A percentile compares a stretch with the other conserved stretches of the same genome.
These are phyloP conservation scores for Pseudomassariella vexata DNA, from an alignment of 2,329 filamentous ascomycete species.

Conservation along the genomic window DNA sequence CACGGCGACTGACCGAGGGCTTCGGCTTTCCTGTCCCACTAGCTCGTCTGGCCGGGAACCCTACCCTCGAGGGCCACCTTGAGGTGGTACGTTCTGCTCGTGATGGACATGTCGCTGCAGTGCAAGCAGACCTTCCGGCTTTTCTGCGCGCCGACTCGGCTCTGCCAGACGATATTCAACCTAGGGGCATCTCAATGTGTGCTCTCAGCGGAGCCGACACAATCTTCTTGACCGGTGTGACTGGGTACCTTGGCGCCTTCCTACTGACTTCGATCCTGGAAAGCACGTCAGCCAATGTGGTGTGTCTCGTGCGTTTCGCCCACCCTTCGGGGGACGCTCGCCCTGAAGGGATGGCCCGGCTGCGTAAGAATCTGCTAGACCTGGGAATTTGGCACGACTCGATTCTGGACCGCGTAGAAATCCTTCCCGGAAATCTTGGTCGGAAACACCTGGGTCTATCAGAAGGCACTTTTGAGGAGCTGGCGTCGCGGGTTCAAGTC, in stretches of 20 bases:
- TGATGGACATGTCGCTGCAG: conserved; percentile 66
- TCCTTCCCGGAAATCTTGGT: conserved; percentile 68
- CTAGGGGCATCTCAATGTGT: conserved; percentile 45
- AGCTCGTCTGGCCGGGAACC: conserved; percentile 62
- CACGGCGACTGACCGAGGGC: conserved; percentile 60
- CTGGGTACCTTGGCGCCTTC: conserved; percentile 72
- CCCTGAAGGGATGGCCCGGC: conserved; percentile 63
- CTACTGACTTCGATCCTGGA: conserved; percentile 64
- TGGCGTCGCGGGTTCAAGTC: conserved; percentile 62
- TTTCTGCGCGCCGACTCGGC: conserved; percentile 61
- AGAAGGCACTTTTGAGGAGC: conserved; percentile 56
- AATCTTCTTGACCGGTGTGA: conserved; percentile 68
- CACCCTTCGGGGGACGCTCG: conserved; percentile 60
- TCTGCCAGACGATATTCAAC: conserved; percentile 64
- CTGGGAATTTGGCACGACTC: conserved; percentile 71
- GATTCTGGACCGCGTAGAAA: conserved; percentile 72
- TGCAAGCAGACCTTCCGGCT: conserved; percentile 69
- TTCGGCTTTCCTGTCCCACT: conserved; percentile 72
- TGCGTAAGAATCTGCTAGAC: conserved; percentile 73
- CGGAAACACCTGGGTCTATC: conserved; percentile 63
- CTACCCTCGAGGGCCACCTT: conserved; percentile 68
- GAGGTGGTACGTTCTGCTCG: conserved; percentile 64
- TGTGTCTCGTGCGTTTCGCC: conserved; percentile 68
- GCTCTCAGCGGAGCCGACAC: conserved; percentile 61
- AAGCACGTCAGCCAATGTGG: conserved; percentile 60